These are phyloP conservation scores for Phytophthora sojae DNA, from an alignment of 352 stramenopile species.

Conservation along the genomic window DNA sequence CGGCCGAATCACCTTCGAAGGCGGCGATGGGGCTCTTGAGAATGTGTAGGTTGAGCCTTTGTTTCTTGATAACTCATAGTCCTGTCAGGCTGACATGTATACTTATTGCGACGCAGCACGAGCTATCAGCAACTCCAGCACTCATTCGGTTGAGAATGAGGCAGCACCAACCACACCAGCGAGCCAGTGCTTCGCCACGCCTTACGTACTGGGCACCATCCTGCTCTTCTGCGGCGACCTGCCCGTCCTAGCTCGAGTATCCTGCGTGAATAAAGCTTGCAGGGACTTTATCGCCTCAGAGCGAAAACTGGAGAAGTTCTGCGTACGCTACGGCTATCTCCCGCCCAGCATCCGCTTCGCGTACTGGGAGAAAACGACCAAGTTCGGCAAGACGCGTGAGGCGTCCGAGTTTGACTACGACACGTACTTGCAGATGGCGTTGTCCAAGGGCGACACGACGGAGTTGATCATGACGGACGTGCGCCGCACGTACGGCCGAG, in stretches of 20 bases:
- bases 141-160: slow-evolving; percentile 32
- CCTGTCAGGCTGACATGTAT: slow-evolving; percentile 5
- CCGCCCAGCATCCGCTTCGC: slow-evolving; percentile 59
- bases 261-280: slow-evolving; percentile 63
- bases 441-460: slow-evolving; percentile 86
- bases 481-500: slow-evolving; percentile 80
- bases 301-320: slow-evolving; percentile 79
- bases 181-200: slow-evolving; percentile 61
- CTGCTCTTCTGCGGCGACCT: slow-evolving; percentile 75
- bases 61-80: not conserved
- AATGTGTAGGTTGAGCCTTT: slow-evolving; percentile 47
- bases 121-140: slow-evolving; percentile 38
- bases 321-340: slow-evolving; percentile 80
- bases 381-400: slow-evolving; percentile 50
- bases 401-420: slow-evolving; percentile 80
- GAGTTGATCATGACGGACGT: slow-evolving; percentile 89
- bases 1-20: slow-evolving; percentile 20
- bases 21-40: slow-evolving; percentile 46
- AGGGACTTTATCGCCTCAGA: slow-evolving; percentile 74
- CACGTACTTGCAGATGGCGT: slow-evolving; percentile 85
- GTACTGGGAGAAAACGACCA: slow-evolving; percentile 77
- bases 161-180: slow-evolving; percentile 7
- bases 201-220: slow-evolving; percentile 80
- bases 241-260: slow-evolving; percentile 50
- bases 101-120: slow-evolving; percentile 23